Conservation (phyloP, 2,329 filamentous ascomycete species). For the Aureobasidium uvarum region DNA sequence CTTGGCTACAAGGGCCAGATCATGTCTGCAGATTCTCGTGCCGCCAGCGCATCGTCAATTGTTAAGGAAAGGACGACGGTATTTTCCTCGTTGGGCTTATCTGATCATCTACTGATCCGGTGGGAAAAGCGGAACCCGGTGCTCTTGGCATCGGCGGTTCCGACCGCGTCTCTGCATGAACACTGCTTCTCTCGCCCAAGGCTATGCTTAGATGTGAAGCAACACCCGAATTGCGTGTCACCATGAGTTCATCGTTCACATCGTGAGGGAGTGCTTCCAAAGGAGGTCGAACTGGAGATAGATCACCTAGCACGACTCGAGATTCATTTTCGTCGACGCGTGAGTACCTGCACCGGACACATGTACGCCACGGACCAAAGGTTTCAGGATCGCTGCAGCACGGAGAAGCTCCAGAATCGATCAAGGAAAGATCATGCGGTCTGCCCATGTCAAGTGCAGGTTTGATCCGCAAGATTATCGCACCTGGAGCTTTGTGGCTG, state of each 20-base stretch:
- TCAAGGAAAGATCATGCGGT: neutral
- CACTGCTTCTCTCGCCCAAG: neutral
- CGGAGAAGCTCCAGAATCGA: neutral
- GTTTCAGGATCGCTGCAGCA: neutral
- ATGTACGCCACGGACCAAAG: neutral
- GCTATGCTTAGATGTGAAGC: neutral
- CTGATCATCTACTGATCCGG: conserved; percentile 17
- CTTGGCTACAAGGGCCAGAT: neutral
- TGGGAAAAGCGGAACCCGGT: neutral
- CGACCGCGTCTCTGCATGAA: neutral
- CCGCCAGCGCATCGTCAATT: neutral
- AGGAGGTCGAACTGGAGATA: neutral
- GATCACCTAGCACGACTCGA: no score
- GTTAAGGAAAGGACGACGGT: neutral
- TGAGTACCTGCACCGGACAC: neutral
- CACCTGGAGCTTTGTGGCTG: conserved; percentile 8
- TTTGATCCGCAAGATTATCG: conserved; percentile 24
- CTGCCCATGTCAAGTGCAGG: neutral
- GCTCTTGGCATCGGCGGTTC: neutral
- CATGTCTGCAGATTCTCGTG: neutral
- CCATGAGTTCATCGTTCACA: no score
- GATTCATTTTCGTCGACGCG: neutral
- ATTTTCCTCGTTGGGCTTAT: conserved; percentile 1
- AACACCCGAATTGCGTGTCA: neutral
- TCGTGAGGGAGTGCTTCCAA: no score